phyloP scores from a whole-genome alignment of 2,329 filamentous ascomycete genomes.

The Hortaea werneckii region DNA sequence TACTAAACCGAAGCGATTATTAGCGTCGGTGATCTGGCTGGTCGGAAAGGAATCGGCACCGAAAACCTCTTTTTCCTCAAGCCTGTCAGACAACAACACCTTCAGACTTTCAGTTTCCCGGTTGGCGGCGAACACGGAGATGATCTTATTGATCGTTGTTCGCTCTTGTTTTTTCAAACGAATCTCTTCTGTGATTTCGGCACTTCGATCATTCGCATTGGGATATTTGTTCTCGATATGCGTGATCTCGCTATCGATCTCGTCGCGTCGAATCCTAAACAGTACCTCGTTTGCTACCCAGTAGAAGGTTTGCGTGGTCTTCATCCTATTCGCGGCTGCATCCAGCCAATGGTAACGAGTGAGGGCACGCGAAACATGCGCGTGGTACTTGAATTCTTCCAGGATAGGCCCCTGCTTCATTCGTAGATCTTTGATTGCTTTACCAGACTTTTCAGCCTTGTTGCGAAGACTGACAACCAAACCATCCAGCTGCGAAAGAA shows the following conservation, averaged over 20 bases:
- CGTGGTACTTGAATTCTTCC: background rate
- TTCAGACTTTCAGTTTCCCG: background rate
- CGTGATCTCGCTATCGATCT: background rate
- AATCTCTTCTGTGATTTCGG: too few species aligned
- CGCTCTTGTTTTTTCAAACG: too few species aligned
- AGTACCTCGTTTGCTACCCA: background rate
- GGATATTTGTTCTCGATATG: background rate
- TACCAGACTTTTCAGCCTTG: background rate
- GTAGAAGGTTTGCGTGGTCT: background rate
- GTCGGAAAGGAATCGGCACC: background rate
- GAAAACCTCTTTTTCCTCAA: conserved; percentile 3
- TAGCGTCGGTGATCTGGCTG: background rate
- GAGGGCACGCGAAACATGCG: background rate
- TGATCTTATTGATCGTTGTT: background rate
- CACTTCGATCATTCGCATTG: too few species aligned
- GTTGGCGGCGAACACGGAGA: background rate
- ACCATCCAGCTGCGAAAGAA: background rate
- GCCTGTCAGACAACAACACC: conserved; percentile 1
- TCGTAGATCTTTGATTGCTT: background rate
- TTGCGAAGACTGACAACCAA: background rate
- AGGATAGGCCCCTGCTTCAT: background rate
- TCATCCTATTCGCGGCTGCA: background rate
- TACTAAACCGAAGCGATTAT: too few species aligned
- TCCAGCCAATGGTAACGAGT: background rate
- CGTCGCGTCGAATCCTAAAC: background rate